Percentiles rank a stretch among this genome's conserved stretches.
These are phyloP conservation scores for Aspergillus coremiiformis DNA, from an alignment of 495 filamentous ascomycete genomes.

Conservation along the genomic window DNA sequence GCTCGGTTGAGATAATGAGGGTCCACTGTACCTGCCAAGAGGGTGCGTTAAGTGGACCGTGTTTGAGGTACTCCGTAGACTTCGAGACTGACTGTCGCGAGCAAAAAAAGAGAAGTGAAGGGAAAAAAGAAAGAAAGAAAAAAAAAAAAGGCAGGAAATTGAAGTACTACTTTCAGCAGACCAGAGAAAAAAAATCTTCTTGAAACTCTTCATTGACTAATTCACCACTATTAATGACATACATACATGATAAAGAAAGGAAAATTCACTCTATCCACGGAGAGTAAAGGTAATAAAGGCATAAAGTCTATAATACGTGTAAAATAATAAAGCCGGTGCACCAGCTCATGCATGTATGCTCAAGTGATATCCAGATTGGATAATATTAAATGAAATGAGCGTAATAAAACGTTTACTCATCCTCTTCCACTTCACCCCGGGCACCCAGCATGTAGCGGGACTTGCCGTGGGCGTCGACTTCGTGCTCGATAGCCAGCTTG, in stretches of 20 bases:
- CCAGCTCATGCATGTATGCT: constrained; percentile 27
- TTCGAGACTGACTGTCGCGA: neutral
- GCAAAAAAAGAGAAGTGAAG: neutral
- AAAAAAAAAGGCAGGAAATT: neutral
- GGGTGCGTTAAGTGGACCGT: constrained; percentile 3
- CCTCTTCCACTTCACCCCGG: constrained; percentile 59
- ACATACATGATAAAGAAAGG: constrained; percentile 42
- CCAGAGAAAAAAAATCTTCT: constrained; percentile 12
- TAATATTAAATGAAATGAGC: constrained; percentile 25
- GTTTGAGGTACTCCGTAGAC: too few species aligned
- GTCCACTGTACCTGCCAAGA: constrained; percentile 4
- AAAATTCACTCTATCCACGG: constrained; percentile 36
- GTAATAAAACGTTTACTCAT: constrained; percentile 46
- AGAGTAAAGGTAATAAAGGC: constrained; percentile 28
- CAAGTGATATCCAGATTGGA: constrained; percentile 27
- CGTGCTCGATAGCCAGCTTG: constrained; percentile 70
- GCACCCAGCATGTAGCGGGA: constrained; percentile 53
- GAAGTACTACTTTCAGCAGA: neutral
- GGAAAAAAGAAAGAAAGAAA: neutral
- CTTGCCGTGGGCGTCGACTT: constrained; percentile 48
- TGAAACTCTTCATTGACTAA: constrained; percentile 35
- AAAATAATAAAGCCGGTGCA: constrained; percentile 17
- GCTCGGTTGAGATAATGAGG: neutral
- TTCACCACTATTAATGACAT: constrained; percentile 47
- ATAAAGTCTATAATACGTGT: constrained; percentile 42